Conservation (phyloP, 2,329 filamentous ascomycete genomes). For the Sporothrix variecibatus region DNA sequence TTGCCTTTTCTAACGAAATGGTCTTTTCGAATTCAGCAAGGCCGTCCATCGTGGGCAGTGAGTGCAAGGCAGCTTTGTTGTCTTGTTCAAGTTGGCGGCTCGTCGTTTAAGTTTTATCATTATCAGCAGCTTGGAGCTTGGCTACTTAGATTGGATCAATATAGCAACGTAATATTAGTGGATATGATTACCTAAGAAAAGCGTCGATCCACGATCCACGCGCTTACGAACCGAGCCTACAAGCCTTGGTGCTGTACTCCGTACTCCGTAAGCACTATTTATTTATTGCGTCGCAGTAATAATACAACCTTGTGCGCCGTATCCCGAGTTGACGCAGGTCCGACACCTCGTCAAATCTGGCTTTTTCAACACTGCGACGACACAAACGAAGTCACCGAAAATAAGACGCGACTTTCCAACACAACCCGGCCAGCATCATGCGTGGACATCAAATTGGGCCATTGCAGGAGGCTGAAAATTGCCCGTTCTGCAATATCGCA, state of each 20-base stretch:
- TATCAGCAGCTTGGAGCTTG: neutral
- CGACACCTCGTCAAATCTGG: no score
- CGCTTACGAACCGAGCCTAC: no score
- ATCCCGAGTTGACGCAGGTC: neutral
- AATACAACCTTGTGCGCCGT: neutral
- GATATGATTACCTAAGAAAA: no score
- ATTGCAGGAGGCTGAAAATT: slow-evolving; percentile 39
- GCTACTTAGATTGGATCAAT: no score
- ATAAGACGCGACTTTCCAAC: neutral
- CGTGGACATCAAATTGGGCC: neutral
- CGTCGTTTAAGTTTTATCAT: neutral
- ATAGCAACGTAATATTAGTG: no score
- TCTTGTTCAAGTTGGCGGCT: neutral
- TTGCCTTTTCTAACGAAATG: slow-evolving; percentile 37
- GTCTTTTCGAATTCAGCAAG: slow-evolving; percentile 43
- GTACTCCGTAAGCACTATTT: no score
- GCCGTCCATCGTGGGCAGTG: slow-evolving; percentile 32
- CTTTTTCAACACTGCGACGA: no score
- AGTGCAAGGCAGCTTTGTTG: neutral
- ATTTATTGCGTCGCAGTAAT: no score
- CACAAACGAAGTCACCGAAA: neutral
- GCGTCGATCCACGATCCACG: no score
- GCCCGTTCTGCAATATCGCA: slow-evolving; percentile 66
- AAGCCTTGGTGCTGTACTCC: no score
- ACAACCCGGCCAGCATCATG: slow-evolving; percentile 5